Evolutionary conservation across 805 yeast species (phyloP), one percentile per base, ranked within the genome.

Genomic region (Lipomyces mesembrius): DNA sequence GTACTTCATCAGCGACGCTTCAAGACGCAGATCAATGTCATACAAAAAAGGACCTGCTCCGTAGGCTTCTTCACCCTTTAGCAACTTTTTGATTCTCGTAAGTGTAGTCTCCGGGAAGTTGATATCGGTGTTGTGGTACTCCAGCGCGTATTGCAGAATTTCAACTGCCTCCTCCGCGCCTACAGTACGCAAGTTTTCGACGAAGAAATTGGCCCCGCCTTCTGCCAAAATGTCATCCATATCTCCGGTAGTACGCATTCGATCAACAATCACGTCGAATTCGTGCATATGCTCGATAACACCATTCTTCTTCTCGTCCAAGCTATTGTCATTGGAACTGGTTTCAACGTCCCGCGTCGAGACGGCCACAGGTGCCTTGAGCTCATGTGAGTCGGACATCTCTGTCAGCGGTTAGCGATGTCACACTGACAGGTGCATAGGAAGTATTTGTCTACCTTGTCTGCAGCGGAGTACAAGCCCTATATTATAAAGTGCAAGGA

Each of bases 91-190:
- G 54, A 81, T 75, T 52, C 77, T 77, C 0, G 73, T 75, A 62
- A 77, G 79, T 62, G 79, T 82, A 12, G 71, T 76, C 4, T 65
- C 64, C n/a, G 83, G 81, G 67, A 83, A 78, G 73, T 83, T 84
- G 57, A 81, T 79, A 72, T 84, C 87, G 61, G 77, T 79, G 2
- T 66, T 67, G 67, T 82, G 84, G 29, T 80, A 79, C 0, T 69
- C 76, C 2, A 79, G 65, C 22, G 81, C 78, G 27, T 78, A 76
- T 43, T 75, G 71, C 59, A 84, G 74, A 46, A 82, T 77, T 9
- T 75, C 75, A 1, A 79, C 34, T 0, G 83, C 79, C 55, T 81
- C 83, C 3, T 74, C 78, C 20, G 74, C 72, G 0, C 78, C 43
- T 66, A 83, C 63, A 7, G 68, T 66, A 39, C 75, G 78, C 59